Evolutionary conservation across 1,284 basidiomycete genomes (phyloP), one percentile per base, ranked within the genome.

Genomic region (Ceraceosorus bombacis): DNA sequence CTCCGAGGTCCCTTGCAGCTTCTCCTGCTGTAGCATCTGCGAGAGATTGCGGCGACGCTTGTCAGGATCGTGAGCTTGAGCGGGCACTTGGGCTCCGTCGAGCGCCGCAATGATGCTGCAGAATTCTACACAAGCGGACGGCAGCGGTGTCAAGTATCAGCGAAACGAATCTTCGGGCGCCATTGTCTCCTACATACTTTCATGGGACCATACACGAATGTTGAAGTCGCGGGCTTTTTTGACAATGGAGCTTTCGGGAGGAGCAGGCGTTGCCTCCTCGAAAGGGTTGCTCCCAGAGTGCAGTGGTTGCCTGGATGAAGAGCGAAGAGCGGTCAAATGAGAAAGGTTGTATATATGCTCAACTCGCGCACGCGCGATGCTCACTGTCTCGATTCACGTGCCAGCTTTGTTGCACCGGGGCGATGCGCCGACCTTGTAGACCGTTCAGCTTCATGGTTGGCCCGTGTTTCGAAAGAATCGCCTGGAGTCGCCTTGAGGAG

Each of bases 151-250:
- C 57, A 41, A 13, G 55, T 48, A 3, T 12, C 27, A 38, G 17
- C 51, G 12, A 39, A 17, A 7, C 27, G 27, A 12, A n/a, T 17
- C 9, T 5, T 38, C 13, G 8, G 15, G 62, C 37, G 43, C 54
- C 27, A 27, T 27, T 27, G 27, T 27, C 27, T 27, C 43, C 43
- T 15, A 15, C 43, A 2, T 15, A 46, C 43, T 73, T 37, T 83
- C 79, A 5, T 86, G 80, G 48, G 80, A 85, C 93, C 95, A 98
- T 39, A 97, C 85, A 79, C 96, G 97, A 78, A 91, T 88, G 43
- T 85, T 84, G 67, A 88, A 87, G 41, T 82, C 82, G 53, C 84
- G 80, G 1, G 92, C 91, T 76, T 92, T 90, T 59, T 82, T 79
- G 5, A 90, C 82, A 41, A 92, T 82, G 59, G 83, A 82, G 48